Percentiles rank a stretch among this genome's conserved stretches.
These are phyloP conservation scores for Filobasidium floriforme DNA, from an alignment of 768 basidiomycete genomes.

Conservation along the genomic window DNA sequence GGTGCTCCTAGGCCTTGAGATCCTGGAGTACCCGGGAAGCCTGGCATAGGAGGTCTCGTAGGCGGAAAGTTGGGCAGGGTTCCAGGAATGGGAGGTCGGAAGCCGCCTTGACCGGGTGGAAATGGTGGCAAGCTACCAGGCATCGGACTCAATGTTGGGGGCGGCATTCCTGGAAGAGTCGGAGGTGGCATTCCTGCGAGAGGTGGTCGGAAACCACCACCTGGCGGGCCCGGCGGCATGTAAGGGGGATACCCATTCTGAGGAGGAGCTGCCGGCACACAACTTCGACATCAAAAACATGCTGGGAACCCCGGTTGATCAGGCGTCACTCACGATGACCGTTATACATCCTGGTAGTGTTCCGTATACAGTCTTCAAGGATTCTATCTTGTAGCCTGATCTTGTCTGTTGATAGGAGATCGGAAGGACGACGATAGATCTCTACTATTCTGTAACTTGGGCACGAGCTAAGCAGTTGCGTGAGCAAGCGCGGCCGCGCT, in stretches of 20 bases:
- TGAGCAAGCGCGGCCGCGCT: too few species aligned
- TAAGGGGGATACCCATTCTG: conserved; percentile 29
- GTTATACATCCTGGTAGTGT: conserved; percentile 18
- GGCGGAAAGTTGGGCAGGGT: conserved; percentile 15
- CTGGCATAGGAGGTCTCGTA: conserved; percentile 14
- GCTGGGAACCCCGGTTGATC: neutral
- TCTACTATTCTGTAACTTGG: too few species aligned
- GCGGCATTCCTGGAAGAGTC: conserved; percentile 15
- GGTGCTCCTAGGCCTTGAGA: conserved; percentile 12
- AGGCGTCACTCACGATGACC: conserved; percentile 24
- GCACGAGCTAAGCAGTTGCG: too few species aligned
- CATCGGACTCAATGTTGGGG: conserved; percentile 22
- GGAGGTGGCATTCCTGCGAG: conserved; percentile 16
- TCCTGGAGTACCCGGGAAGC: conserved; percentile 4
- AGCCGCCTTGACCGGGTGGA: conserved; percentile 21
- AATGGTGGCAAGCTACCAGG: conserved; percentile 36
- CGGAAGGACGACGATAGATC: too few species aligned
- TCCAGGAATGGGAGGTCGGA: conserved; percentile 16
- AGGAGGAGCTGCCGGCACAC: conserved; percentile 1
- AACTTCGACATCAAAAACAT: neutral
- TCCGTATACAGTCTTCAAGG: neutral
- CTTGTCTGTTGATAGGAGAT: too few species aligned
- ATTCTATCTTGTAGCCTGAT: neutral
- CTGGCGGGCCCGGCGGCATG: conserved; percentile 18
- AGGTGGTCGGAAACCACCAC: conserved; percentile 12